Percentiles rank a stretch among this genome's conserved stretches.
Evolutionary conservation across 305 asterid species (phyloP).

Genomic region (Striga hermonthica): DNA sequence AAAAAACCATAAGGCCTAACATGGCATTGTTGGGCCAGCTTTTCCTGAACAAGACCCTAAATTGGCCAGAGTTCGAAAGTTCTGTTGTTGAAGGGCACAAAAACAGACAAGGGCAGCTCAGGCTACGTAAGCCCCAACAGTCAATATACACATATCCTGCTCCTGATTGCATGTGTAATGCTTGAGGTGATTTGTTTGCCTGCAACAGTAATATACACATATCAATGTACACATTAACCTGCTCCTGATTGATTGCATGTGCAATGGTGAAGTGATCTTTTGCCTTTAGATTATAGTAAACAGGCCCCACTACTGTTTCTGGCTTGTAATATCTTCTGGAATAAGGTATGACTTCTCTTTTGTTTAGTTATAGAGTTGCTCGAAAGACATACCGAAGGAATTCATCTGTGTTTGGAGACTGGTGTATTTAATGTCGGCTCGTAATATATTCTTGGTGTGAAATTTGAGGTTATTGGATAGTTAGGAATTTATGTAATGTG

Average conservation of each 20-base stretch:
- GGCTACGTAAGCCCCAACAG: constrained; percentile 62
- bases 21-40: constrained; percentile 83
- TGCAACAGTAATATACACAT: too few relatives aligned
- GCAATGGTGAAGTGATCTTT: too few relatives aligned
- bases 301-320: constrained; percentile 27
- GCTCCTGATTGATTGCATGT: too few relatives aligned
- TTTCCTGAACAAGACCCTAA: constrained; percentile 70
- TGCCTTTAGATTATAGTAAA: neutral
- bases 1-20: constrained; percentile 83
- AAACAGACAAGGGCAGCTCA: constrained; percentile 82
- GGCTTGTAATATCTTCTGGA: constrained; percentile 29
- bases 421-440: constrained; percentile 30
- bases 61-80: constrained; percentile 75
- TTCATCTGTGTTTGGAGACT: constrained; percentile 28
- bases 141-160: constrained; percentile 90
- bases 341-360: constrained; percentile 33
- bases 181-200: constrained; percentile 33
- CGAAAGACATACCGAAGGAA: neutral
- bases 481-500: constrained; percentile 31
- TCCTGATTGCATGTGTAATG: constrained; percentile 92
- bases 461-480: constrained; percentile 28
- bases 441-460: constrained; percentile 27
- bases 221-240: too few relatives aligned
- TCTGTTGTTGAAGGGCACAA: constrained; percentile 74
- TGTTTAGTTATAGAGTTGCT: constrained; percentile 27